These are phyloP conservation scores for Symbiodinium pilosum DNA, from an alignment of 73 alveolate species.

Conservation along the genomic window DNA sequence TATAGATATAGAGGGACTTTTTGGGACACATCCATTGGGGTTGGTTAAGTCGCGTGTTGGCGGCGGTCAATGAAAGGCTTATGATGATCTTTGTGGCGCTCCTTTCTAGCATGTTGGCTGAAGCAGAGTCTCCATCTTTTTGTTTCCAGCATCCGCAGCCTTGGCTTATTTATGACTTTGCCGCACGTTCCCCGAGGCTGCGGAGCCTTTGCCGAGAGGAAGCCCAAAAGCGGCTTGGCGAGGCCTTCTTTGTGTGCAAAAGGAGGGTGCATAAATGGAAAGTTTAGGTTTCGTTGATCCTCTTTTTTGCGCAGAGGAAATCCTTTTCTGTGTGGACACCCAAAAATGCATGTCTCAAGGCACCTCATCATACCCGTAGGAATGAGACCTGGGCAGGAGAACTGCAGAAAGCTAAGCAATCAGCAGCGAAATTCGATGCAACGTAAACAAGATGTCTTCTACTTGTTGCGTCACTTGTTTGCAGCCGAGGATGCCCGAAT, in stretches of 20 bases:
- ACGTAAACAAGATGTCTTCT: too few relatives aligned
- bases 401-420: background rate
- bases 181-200: background rate
- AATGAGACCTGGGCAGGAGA: background rate
- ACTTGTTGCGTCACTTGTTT: too few relatives aligned
- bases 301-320: background rate
- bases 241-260: background rate
- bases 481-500: too few relatives aligned
- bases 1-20: background rate
- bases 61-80: background rate
- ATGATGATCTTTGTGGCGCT: background rate
- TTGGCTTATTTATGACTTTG: background rate
- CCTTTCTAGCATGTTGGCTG: background rate
- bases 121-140: background rate
- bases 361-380: background rate
- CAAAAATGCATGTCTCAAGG: too few relatives aligned
- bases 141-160: background rate
- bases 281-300: background rate
- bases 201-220: conserved; percentile 4
- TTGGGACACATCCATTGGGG: background rate
- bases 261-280: background rate
- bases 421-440: too few relatives aligned
- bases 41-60: background rate
- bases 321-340: background rate
- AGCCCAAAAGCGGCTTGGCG: conserved; percentile 6